Percentiles rank a stretch among this genome's conserved stretches.
phyloP scores from a whole-genome alignment of 1,139 yeast species.

The Sugiyamaella japonica region DNA sequence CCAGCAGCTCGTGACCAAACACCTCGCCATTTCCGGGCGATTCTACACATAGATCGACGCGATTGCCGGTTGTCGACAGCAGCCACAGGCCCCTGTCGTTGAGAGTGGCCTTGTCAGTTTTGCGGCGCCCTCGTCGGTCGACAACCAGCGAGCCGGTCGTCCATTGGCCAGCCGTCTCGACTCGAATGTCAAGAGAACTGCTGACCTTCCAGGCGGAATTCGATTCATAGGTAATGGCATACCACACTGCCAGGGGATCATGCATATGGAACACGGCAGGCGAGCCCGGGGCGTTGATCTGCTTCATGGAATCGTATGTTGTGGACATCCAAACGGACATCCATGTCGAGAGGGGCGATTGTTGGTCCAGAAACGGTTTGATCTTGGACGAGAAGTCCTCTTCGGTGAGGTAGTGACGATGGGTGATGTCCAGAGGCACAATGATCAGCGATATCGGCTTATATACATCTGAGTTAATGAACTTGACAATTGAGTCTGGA shows the following conservation, averaged over 20 bases:
- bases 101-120: slow-evolving; percentile 23
- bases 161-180: slow-evolving; percentile 44
- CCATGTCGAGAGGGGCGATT: slow-evolving; percentile 41
- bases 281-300: slow-evolving; percentile 30
- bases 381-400: slow-evolving; percentile 27
- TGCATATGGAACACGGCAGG: slow-evolving; percentile 37
- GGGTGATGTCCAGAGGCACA: slow-evolving; percentile 45
- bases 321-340: slow-evolving; percentile 39
- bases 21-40: slow-evolving; percentile 31
- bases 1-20: slow-evolving; percentile 26
- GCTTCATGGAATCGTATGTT: slow-evolving; percentile 38
- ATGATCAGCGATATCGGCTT: slow-evolving; percentile 37
- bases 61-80: slow-evolving; percentile 33
- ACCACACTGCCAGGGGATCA: slow-evolving; percentile 46
- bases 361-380: slow-evolving; percentile 23
- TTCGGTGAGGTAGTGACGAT: slow-evolving; percentile 36
- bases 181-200: slow-evolving; percentile 39
- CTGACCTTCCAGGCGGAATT: slow-evolving; percentile 35
- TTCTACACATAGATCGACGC: slow-evolving; percentile 32
- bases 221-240: slow-evolving; percentile 31
- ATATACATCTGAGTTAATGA: background rate
- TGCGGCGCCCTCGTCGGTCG: slow-evolving; percentile 41
- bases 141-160: slow-evolving; percentile 42
- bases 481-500: slow-evolving; percentile 16
- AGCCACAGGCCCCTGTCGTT: slow-evolving; percentile 38